These are phyloP conservation scores for Trametes sp. DNA, from an alignment of 1,284 basidiomycete genomes.

Conservation along the genomic window DNA sequence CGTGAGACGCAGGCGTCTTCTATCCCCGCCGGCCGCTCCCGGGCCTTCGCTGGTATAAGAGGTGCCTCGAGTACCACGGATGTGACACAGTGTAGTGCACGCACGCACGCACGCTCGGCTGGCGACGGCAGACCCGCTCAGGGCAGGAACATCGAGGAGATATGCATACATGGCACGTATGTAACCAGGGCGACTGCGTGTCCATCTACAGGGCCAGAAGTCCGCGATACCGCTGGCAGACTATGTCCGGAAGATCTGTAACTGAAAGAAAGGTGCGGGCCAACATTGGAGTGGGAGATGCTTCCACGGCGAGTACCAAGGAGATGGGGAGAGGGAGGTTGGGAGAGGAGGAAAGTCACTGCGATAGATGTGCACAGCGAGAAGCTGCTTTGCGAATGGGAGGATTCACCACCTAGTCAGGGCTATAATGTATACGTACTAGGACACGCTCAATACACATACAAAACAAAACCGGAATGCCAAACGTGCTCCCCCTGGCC, in stretches of 20 bases:
- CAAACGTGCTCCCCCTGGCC: not conserved
- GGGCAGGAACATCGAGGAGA: conserved; percentile 1
- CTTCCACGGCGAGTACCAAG: not conserved
- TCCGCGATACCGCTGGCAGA: not conserved
- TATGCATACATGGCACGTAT: conserved; percentile 21
- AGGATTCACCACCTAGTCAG: conserved; percentile 5
- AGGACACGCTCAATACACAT: conserved; percentile 28
- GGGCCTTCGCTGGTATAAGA: too few species aligned
- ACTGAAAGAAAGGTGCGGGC: not conserved
- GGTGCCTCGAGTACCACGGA: too few species aligned
- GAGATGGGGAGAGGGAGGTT: not conserved
- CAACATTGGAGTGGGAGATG: not conserved
- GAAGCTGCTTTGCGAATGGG: not conserved
- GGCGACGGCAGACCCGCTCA: too few species aligned
- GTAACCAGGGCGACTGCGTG: conserved; percentile 21
- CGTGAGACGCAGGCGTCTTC: too few species aligned
- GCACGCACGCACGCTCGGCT: too few species aligned
- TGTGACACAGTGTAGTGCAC: too few species aligned
- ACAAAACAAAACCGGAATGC: conserved; percentile 8
- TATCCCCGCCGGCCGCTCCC: too few species aligned
- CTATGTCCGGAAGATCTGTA: conserved; percentile 4
- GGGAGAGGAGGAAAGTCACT: not conserved
- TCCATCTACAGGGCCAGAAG: conserved; percentile 18
- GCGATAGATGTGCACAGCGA: not conserved
- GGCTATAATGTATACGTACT: conserved; percentile 32